Base-by-base conservation (phyloP, 2,329 filamentous ascomycete species). In the Scedosporium dehoogii region DNA sequence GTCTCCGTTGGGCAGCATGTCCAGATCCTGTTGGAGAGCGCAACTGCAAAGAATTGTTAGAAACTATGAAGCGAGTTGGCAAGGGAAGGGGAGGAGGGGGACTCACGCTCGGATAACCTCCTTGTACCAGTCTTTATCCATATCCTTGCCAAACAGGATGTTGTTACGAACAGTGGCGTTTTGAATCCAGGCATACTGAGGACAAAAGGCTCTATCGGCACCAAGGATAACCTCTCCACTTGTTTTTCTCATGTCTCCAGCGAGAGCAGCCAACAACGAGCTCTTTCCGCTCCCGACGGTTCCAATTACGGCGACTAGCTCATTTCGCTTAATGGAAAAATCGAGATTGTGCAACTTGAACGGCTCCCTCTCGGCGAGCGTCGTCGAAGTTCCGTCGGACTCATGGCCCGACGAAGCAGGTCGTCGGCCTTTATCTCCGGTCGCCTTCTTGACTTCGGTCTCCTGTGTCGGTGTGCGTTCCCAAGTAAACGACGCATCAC, bases 171-270 rank as follows among this genome's bases (percentile, higher is more conserved):
- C 83, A 0, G 88, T 90, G 0, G 91, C 82, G 70, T 97, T 97
- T 71, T 97, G 93, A 58, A 99, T 96, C 94, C 94, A 99, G 0
- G 94, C 91, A 70, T 96, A 96, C 71, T 99, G 93, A 0, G 93
- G 93, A 67, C 94, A 97, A 69, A 96, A 97, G 0, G 93, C 91
- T 65, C 92, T 82, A 3, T 86, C 87, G 0, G 91, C 91, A 48
- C 92, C 90, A 67, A 94, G 82, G 0, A 85, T 82, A 5, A 96
- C 82, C 44, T 88, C 81, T 10, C 92, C 92, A 3, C 76, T 77
- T 0, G 90, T 96, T 72, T 88, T 89, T 55, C 92, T 86, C 93
- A 97, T 97, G 66, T 97, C 93, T 25, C 94, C 93, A 1, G 92
- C 93, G 56, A 99, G 77, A 0, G 93, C 92, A 41, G 91, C 89